Percentiles rank a stretch among this genome's conserved stretches.
These are phyloP conservation scores for Coemansia asiatica DNA, from an alignment of 192 early-diverging fungal species.

Conservation along the genomic window DNA sequence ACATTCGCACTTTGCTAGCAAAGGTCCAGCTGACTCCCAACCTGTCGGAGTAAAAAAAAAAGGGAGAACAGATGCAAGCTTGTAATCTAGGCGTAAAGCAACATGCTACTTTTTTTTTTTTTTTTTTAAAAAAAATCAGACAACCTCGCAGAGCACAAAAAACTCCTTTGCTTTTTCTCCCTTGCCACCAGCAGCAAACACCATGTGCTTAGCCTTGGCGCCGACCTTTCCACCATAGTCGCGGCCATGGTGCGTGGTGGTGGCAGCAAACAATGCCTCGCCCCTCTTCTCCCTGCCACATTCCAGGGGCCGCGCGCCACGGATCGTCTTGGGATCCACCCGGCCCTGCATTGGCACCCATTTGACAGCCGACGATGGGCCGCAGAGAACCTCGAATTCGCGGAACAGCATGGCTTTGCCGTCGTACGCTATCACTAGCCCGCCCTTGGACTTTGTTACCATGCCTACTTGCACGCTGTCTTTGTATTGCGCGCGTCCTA, in stretches of 20 bases:
- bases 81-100: not conserved
- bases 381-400: constrained; percentile 44
- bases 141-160: constrained; percentile 56
- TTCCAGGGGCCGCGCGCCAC: constrained; percentile 23
- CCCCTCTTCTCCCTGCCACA: constrained; percentile 58
- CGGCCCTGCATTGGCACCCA: constrained; percentile 23
- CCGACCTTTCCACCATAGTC: constrained; percentile 50
- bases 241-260: constrained; percentile 43
- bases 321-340: constrained; percentile 14
- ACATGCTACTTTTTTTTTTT: no score
- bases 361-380: constrained; percentile 5
- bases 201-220: constrained; percentile 38
- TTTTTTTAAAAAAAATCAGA: not conserved
- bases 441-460: constrained; percentile 33
- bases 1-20: not conserved
- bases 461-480: constrained; percentile 41
- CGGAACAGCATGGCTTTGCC: constrained; percentile 37
- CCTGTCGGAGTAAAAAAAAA: not conserved
- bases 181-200: constrained; percentile 56
- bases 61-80: not conserved
- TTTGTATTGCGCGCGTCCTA: constrained; percentile 33
- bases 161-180: constrained; percentile 52
- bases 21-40: no score
- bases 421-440: constrained; percentile 29
- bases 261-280: constrained; percentile 53